Evolutionary conservation across 2,329 filamentous ascomycete species (phyloP).

Genomic region (Drechslera avenae): DNA sequence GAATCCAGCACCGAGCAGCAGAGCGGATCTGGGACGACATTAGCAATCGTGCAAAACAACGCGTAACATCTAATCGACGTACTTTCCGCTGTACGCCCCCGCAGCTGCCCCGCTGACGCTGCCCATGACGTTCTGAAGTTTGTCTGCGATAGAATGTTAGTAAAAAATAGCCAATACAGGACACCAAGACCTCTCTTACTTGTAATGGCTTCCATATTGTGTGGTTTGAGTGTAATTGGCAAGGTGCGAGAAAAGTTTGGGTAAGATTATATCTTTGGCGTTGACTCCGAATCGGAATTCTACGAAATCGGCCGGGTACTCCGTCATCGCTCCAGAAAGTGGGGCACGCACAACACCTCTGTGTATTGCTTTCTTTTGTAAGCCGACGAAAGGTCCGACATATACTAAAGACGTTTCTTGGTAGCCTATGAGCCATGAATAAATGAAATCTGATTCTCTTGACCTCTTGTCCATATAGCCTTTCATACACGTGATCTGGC

Average conservation of each 20-base stretch:
- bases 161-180: constrained; percentile 2
- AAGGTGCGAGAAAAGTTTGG: constrained; percentile 17
- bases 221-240: constrained; percentile 13
- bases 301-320: constrained; percentile 34
- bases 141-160: constrained; percentile 31
- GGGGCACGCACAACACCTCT: constrained; percentile 5
- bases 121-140: constrained; percentile 40
- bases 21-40: constrained; percentile 39
- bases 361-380: constrained; percentile 2
- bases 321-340: constrained; percentile 43
- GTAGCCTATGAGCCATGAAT: no score
- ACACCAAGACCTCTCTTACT: constrained; percentile 21
- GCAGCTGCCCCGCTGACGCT: constrained; percentile 26
- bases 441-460: no score
- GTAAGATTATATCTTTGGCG: constrained; percentile 31
- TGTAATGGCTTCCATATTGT: constrained; percentile 48
- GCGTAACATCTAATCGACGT: constrained; percentile 16
- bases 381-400: constrained; percentile 2
- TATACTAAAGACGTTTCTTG: neutral
- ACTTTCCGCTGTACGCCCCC: constrained; percentile 42
- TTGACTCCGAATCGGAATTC: constrained; percentile 42
- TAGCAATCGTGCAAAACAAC: constrained; percentile 10
- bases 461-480: no score
- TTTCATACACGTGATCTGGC: no score
- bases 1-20: constrained; percentile 49